These are phyloP conservation scores for Syzygium jambos DNA, from an alignment of 345 rosid species.

Conservation along the genomic window DNA sequence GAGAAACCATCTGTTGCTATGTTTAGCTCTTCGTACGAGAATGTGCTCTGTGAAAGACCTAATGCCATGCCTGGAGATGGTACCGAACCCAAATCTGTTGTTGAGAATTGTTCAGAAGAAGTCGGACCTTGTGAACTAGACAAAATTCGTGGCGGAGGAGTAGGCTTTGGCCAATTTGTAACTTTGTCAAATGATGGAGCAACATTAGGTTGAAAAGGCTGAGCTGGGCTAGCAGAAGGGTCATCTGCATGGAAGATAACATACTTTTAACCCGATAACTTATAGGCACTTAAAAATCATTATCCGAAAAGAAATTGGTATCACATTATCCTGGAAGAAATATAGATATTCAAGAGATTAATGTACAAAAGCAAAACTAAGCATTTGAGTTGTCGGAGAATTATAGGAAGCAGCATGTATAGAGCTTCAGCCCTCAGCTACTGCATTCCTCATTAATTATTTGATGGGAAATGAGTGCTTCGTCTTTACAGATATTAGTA, in stretches of 20 bases:
- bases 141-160: constrained; percentile 13
- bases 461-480: neutral
- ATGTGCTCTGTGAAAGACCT: constrained; percentile 38
- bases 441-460: neutral
- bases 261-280: neutral
- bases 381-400: neutral
- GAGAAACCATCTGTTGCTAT: constrained; percentile 49
- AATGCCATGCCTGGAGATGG: constrained; percentile 26
- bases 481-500: neutral
- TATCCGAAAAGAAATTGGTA: neutral
- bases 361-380: neutral
- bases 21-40: constrained; percentile 43
- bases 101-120: neutral
- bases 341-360: neutral
- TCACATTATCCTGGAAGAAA: neutral
- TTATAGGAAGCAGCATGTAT: neutral
- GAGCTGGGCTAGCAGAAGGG: constrained; percentile 1
- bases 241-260: constrained; percentile 14
- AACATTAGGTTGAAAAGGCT: constrained; percentile 26
- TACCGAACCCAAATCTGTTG: neutral
- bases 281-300: neutral
- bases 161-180: constrained; percentile 18
- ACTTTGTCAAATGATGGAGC: constrained; percentile 9
- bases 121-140: neutral
- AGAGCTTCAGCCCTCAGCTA: neutral